Evolutionary conservation across 345 rosid species (phyloP).

Genomic region (Carallia brachiata): DNA sequence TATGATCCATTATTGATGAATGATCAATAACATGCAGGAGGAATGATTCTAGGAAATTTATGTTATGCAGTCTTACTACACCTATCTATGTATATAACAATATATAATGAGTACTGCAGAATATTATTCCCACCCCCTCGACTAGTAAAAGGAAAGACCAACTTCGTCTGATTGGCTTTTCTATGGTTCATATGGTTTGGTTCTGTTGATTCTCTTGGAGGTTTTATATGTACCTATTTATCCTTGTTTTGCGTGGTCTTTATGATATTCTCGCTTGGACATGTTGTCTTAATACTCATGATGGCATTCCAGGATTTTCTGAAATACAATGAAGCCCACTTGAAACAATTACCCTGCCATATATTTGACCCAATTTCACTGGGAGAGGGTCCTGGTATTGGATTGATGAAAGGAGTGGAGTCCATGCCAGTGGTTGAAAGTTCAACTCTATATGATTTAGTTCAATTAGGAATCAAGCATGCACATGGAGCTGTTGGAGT

Average conservation of each 20-base stretch:
- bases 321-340: constrained; percentile 58
- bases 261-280: neutral
- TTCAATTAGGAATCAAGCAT: constrained; percentile 72
- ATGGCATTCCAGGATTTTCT: constrained; percentile 57
- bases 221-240: neutral
- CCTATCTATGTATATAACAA: too few relatives aligned
- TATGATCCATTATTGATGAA: too few relatives aligned
- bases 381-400: constrained; percentile 95
- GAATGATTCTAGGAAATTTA: too few relatives aligned
- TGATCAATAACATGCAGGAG: too few relatives aligned
- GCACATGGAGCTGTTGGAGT: constrained; percentile 86
- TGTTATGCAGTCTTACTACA: too few relatives aligned
- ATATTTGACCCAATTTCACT: constrained; percentile 68
- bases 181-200: too few relatives aligned
- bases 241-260: neutral
- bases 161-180: too few relatives aligned
- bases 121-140: too few relatives aligned
- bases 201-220: too few relatives aligned
- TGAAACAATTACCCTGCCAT: constrained; percentile 67
- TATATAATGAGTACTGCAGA: too few relatives aligned
- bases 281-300: constrained; percentile 12
- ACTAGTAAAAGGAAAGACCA: too few relatives aligned
- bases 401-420: constrained; percentile 75
- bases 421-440: constrained; percentile 62
- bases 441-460: constrained; percentile 70